Evolutionary conservation across 1,139 yeast genomes (phyloP).

Genomic region (Geotrichum carabidarum): DNA sequence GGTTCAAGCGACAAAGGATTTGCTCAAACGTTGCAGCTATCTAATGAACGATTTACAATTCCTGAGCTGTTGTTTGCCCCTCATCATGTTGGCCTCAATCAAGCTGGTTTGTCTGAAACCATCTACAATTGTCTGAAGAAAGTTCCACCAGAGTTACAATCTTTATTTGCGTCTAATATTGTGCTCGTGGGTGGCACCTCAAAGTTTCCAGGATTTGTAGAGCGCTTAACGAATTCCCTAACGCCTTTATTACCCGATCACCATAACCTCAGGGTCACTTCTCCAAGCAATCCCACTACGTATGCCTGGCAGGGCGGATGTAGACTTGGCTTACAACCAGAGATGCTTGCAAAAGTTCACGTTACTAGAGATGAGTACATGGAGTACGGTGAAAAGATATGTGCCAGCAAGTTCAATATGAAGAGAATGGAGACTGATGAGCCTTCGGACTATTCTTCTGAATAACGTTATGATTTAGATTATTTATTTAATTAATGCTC

Average conservation of each 20-base stretch:
- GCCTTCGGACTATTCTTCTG: not conserved
- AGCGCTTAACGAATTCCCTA: constrained; percentile 46
- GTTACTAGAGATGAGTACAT: constrained; percentile 74
- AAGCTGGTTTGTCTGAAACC: constrained; percentile 69
- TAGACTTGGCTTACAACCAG: constrained; percentile 49
- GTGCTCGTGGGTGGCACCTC: constrained; percentile 80
- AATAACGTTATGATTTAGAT: not conserved
- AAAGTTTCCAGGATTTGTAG: constrained; percentile 60
- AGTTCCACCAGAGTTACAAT: constrained; percentile 70
- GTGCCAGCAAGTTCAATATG: constrained; percentile 24
- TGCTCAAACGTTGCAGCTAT: constrained; percentile 60
- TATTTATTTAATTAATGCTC: not conserved
- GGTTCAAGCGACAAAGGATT: constrained; percentile 41
- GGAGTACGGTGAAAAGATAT: constrained; percentile 65
- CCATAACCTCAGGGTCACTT: constrained; percentile 45
- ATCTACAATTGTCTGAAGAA: constrained; percentile 64
- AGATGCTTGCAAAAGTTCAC: constrained; percentile 48
- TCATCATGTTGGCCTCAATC: constrained; percentile 68
- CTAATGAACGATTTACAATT: constrained; percentile 79
- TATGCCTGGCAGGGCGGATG: constrained; percentile 58
- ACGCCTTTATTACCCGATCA: constrained; percentile 35
- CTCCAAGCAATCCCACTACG: constrained; percentile 42
- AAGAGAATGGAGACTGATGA: constrained; percentile 13
- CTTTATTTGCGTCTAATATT: constrained; percentile 74
- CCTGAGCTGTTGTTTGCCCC: constrained; percentile 91